These are phyloP conservation scores for Fusarium veterinarium DNA, from an alignment of 2,329 filamentous ascomycete species.

Conservation along the genomic window DNA sequence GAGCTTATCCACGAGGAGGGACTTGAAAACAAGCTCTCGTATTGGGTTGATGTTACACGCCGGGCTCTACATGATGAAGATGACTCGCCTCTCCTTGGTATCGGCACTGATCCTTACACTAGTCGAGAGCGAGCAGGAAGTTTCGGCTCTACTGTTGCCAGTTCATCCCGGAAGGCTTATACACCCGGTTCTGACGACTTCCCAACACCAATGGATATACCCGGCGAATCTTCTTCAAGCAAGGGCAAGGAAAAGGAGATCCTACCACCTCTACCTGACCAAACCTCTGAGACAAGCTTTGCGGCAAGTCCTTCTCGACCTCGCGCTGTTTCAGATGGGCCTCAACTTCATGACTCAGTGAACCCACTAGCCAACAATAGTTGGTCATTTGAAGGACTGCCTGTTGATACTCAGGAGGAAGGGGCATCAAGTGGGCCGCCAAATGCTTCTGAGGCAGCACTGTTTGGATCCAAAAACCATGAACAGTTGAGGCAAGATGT, in stretches of 20 bases:
- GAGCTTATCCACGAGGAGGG: constrained; percentile 71
- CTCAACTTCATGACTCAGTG: constrained; percentile 55
- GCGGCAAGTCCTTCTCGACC: constrained; percentile 53
- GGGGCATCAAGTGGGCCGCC: background rate
- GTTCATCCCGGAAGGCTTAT: constrained; percentile 39
- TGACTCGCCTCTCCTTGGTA: background rate
- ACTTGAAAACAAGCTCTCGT: constrained; percentile 67
- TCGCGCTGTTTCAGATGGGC: constrained; percentile 68
- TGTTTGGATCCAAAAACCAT: background rate
- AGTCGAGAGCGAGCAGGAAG: constrained; percentile 31
- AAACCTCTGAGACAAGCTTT: constrained; percentile 15
- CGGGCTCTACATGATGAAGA: constrained; percentile 40
- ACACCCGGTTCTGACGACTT: constrained; percentile 42
- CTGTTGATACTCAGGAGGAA: constrained; percentile 37
- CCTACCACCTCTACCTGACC: constrained; percentile 9
- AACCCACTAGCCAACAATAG: constrained; percentile 69
- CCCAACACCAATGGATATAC: constrained; percentile 22
- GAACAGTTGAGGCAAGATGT: background rate
- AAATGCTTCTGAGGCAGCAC: background rate
- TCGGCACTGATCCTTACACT: background rate
- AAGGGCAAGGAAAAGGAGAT: constrained; percentile 35
- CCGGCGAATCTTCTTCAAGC: constrained; percentile 11
- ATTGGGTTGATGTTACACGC: constrained; percentile 67
- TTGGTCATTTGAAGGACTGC: constrained; percentile 66
- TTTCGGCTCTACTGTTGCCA: constrained; percentile 41